Evolutionary conservation across 2,329 filamentous ascomycete genomes (phyloP).

Genomic region (Venturia aucupariae): DNA sequence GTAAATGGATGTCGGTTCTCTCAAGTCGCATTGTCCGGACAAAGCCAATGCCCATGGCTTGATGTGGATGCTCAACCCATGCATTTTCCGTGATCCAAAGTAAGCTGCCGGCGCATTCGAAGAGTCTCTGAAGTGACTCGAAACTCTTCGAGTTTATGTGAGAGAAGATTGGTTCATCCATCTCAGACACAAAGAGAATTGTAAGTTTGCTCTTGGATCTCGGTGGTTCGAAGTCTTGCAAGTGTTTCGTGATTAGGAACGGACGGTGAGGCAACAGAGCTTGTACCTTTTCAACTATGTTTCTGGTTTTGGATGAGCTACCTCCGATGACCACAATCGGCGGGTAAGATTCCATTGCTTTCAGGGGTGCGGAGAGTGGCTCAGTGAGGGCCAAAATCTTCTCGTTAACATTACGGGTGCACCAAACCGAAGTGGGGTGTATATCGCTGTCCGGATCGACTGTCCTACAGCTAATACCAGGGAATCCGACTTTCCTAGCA

Average conservation of each 20-base stretch:
- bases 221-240: background rate
- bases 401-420: background rate
- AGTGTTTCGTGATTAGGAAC: background rate
- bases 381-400: background rate
- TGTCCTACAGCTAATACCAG: background rate
- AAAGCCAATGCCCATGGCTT: constrained; percentile 7
- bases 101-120: constrained; percentile 1
- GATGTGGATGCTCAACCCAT: constrained; percentile 5
- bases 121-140: constrained; percentile 1
- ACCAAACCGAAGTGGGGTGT: constrained; percentile 6
- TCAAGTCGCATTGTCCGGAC: constrained; percentile 4
- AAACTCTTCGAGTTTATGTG: background rate
- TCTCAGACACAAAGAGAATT: constrained; percentile 1
- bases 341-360: constrained; percentile 4
- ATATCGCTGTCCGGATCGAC: constrained; percentile 5
- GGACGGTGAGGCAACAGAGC: background rate
- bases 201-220: background rate
- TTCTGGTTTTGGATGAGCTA: background rate
- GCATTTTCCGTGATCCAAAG: constrained; percentile 7
- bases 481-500: background rate
- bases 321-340: background rate
- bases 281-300: background rate
- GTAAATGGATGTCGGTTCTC: background rate
- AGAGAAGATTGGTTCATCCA: constrained; percentile 1
- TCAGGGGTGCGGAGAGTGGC: constrained; percentile 1